phyloP scores from a whole-genome alignment of 192 early-diverging fungal species.

The Coemansia sp. region DNA sequence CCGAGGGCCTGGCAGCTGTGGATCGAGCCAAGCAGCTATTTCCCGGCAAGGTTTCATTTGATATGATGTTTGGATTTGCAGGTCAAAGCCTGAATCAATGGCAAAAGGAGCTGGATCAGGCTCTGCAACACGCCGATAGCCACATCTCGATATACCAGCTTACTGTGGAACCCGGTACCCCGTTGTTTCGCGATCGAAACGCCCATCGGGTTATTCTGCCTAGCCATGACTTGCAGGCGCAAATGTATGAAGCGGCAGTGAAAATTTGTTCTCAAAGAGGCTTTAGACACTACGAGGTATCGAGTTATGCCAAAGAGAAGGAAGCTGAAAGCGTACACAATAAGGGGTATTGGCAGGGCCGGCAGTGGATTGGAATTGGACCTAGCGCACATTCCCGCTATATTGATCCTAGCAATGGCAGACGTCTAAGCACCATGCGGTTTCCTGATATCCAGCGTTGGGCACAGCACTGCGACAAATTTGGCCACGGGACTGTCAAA shows the following conservation, averaged over 20 bases:
- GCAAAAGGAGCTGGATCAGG: conserved; percentile 35
- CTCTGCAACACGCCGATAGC: conserved; percentile 24
- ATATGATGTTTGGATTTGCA: conserved; percentile 57
- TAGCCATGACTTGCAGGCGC: conserved; percentile 30
- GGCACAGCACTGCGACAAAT: conserved; percentile 24
- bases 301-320: conserved; percentile 34
- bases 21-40: conserved; percentile 32
- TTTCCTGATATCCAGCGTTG: conserved; percentile 31
- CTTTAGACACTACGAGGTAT: conserved; percentile 58
- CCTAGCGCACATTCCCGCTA: conserved; percentile 60
- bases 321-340: conserved; percentile 50
- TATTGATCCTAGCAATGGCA: conserved; percentile 22
- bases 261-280: conserved; percentile 17
- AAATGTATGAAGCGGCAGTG: conserved; percentile 48
- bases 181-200: conserved; percentile 35
- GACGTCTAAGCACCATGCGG: conserved; percentile 20
- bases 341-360: conserved; percentile 55
- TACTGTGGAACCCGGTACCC: conserved; percentile 58
- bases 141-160: conserved; percentile 60
- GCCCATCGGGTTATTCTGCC: conserved; percentile 23
- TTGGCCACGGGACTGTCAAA: conserved; percentile 30
- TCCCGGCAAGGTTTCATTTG: conserved; percentile 39
- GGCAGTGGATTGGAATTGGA: conserved; percentile 57
- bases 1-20: conserved; percentile 40
- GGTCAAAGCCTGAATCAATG: conserved; percentile 44